These are phyloP conservation scores for Trichoderma polysporum DNA, from an alignment of 2,329 filamentous ascomycete species.

Conservation along the genomic window DNA sequence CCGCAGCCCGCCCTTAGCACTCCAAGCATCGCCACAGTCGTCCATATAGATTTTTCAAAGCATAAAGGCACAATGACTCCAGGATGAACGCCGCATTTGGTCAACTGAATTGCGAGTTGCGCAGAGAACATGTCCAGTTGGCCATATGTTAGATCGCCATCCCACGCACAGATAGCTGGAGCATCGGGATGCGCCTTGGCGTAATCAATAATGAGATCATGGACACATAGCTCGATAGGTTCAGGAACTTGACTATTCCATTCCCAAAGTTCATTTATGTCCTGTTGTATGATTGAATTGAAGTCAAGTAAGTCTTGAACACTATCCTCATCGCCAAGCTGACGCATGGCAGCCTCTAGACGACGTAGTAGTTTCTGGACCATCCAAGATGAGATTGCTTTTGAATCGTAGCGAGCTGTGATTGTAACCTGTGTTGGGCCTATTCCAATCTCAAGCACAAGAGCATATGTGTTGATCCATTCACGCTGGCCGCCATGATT, in stretches of 20 bases:
- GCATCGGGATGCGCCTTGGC: background rate
- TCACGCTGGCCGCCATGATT: background rate
- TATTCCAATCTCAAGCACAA: background rate
- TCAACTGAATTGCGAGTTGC: no score
- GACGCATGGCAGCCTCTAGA: background rate
- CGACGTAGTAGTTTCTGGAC: background rate
- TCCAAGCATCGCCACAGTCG: conserved; percentile 9
- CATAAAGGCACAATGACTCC: conserved; percentile 14
- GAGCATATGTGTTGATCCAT: conserved; percentile 7
- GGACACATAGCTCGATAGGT: background rate
- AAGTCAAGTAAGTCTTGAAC: no score
- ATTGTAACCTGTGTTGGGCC: background rate
- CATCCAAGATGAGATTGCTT: background rate
- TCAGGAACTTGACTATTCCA: background rate
- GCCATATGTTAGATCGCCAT: no score
- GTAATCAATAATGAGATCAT: background rate
- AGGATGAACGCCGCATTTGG: no score
- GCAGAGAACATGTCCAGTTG: no score
- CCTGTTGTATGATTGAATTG: no score
- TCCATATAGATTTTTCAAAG: conserved; percentile 24
- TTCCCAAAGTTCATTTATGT: background rate
- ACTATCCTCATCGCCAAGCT: no score
- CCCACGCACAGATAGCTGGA: no score
- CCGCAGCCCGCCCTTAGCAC: conserved; percentile 11
- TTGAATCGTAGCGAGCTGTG: conserved; percentile 1